A percentile compares a stretch with the other conserved stretches of the same genome.
Conservation (phyloP, 257 asterid genomes). For the Ocimum tenuiflorum region DNA sequence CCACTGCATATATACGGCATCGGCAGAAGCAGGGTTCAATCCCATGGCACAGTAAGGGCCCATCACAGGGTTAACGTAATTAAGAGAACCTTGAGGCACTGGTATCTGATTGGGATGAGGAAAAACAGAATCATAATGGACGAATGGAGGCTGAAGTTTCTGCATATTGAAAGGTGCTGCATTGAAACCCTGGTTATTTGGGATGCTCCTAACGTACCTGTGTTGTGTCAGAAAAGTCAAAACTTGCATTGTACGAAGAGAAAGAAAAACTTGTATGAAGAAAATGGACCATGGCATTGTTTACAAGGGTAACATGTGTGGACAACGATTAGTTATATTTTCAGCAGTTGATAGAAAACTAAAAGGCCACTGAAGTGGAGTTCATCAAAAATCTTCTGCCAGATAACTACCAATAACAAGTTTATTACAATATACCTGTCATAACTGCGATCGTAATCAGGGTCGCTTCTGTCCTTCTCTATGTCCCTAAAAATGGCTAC, state of each 20-base stretch:
- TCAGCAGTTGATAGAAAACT: not conserved
- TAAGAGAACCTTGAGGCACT: constrained; percentile 49
- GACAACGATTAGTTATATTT: not conserved
- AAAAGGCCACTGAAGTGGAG: not conserved
- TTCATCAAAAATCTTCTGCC: not conserved
- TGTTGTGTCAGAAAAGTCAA: not conserved
- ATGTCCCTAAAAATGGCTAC: constrained; percentile 96
- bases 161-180: constrained; percentile 44
- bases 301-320: not conserved
- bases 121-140: constrained; percentile 63
- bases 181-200: constrained; percentile 42
- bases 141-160: constrained; percentile 56
- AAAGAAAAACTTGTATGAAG: not conserved
- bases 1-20: constrained; percentile 72
- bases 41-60: constrained; percentile 69
- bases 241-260: not conserved
- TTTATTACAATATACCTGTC: constrained; percentile 46
- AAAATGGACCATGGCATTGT: not conserved
- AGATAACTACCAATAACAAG: not conserved
- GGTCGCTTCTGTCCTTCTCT: constrained; percentile 89
- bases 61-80: constrained; percentile 58
- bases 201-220: constrained; percentile 75
- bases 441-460: constrained; percentile 92
- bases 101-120: constrained; percentile 67
- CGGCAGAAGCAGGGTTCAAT: constrained; percentile 51